Evolutionary conservation across 176 grass and related monocot genomes (phyloP), one percentile per base, ranked within the genome.

Genomic region (Zoysia japonica): DNA sequence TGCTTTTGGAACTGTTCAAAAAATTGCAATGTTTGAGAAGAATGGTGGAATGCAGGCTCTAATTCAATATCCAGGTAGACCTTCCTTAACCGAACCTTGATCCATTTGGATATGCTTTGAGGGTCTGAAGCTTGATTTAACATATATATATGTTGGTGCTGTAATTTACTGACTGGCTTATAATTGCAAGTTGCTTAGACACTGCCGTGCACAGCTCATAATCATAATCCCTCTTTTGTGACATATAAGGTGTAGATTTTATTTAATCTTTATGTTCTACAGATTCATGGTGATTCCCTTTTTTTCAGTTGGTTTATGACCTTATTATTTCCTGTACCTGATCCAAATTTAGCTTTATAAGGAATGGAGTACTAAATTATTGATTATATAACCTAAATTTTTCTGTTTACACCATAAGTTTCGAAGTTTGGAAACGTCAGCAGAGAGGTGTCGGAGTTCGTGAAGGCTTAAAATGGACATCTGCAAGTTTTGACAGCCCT

Each of bases 21-120:
- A 99, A 80, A 99, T 99, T 86, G 86, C 90, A 85, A 99, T 99
- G 80, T 99, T 99, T 47, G 96, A 99, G 83, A 99, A 95, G 81
- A 93, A 92, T 41, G 92, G 96, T 87, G 89, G 90, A 71, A 84
- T 95, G 86, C 96, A 99, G 78, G 96, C 96, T 71, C 82, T 99
- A 39, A 87, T 99, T 82, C 96, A 99, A 67, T 99, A 99, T 86
- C 88, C 86, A 73, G 90, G 96, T 99, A 87, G 67, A 67, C 7
- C 64, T 79, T 48, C 75, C 19, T 74, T n/a, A 41, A 59, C 67
- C 43, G 55, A 60, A 47, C 53, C 11, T 65, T 62, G 54, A 43
- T 67, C 13, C 65, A 38, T 72, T 28, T 64, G 49, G 44, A 53
- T 82, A 57, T 84, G 44, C 11, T 38, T 74, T 77, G 45, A 65